A percentile compares a stretch with the other conserved stretches of the same genome.
phyloP scores from a whole-genome alignment of 208 protist genomes.

The Trichomonas tenax region DNA sequence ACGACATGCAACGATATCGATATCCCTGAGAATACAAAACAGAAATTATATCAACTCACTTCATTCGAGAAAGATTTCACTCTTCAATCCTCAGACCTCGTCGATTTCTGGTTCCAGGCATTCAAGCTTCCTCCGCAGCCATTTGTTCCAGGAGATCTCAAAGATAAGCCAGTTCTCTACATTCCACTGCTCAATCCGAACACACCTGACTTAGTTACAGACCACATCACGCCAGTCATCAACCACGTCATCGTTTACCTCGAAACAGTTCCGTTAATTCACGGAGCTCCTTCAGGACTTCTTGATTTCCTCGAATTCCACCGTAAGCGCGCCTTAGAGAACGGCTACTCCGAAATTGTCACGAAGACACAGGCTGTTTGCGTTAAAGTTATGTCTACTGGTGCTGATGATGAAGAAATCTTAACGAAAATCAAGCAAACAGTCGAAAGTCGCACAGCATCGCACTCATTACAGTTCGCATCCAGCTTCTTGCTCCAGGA shows the following conservation, averaged over 20 bases:
- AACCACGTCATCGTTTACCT: neutral
- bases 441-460: too few relatives aligned
- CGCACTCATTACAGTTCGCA: neutral
- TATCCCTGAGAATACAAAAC: neutral
- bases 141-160: neutral
- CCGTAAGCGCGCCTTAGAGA: neutral
- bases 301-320: neutral
- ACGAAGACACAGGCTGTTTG: neutral
- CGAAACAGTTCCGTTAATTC: neutral
- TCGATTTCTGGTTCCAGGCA: neutral
- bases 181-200: neutral
- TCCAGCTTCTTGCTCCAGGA: neutral
- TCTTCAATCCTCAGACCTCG: neutral
- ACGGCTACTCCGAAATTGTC: neutral
- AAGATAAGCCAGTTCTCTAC: neutral
- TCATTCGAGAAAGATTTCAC: neutral
- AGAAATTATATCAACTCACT: neutral
- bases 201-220: neutral
- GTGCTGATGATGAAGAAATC: neutral
- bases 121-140: neutral
- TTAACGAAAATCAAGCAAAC: neutral
- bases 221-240: neutral
- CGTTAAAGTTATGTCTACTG: neutral
- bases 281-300: neutral
- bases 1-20: neutral